These are phyloP conservation scores for Symbiotaphrina buchneri DNA, from an alignment of 495 filamentous ascomycete species.

Conservation along the genomic window DNA sequence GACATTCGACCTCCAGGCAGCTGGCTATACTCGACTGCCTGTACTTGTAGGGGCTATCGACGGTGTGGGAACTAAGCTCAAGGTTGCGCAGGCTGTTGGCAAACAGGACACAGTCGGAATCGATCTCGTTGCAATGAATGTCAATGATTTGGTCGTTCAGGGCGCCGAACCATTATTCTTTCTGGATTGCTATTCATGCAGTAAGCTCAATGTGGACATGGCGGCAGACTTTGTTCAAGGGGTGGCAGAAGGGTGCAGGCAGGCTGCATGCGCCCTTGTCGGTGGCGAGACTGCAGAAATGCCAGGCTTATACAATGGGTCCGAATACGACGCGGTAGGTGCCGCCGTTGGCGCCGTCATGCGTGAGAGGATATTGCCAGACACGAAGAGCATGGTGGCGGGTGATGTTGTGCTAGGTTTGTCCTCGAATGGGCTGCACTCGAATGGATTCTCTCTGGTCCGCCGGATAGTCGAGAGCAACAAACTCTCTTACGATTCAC, in stretches of 20 bases:
- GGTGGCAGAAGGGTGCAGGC: conserved; percentile 61
- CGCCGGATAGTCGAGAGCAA: conserved; percentile 60
- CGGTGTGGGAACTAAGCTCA: conserved; percentile 90
- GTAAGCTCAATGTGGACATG: conserved; percentile 52
- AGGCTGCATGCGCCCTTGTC: conserved; percentile 70
- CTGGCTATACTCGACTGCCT: conserved; percentile 51
- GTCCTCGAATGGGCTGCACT: conserved; percentile 65
- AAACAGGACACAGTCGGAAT: conserved; percentile 89
- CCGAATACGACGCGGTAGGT: conserved; percentile 80
- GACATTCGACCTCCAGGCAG: conserved; percentile 55
- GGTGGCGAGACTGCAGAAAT: conserved; percentile 96
- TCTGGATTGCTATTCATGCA: conserved; percentile 88
- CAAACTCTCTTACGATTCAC: conserved; percentile 41
- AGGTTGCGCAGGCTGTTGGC: conserved; percentile 68
- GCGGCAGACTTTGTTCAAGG: conserved; percentile 69
- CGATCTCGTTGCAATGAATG: conserved; percentile 96
- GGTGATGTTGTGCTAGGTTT: conserved; percentile 77
- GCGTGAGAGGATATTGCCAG: conserved; percentile 45
- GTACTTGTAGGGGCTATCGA: conserved; percentile 80
- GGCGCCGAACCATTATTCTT: conserved; percentile 87
- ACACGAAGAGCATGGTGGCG: conserved; percentile 45
- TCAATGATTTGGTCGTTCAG: conserved; percentile 91
- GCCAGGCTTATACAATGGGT: conserved; percentile 69
- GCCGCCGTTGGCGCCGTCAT: conserved; percentile 65
- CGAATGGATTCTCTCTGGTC: conserved; percentile 88